phyloP scores from a whole-genome alignment of 1,284 basidiomycete genomes.

The Tylopilus sp. region DNA sequence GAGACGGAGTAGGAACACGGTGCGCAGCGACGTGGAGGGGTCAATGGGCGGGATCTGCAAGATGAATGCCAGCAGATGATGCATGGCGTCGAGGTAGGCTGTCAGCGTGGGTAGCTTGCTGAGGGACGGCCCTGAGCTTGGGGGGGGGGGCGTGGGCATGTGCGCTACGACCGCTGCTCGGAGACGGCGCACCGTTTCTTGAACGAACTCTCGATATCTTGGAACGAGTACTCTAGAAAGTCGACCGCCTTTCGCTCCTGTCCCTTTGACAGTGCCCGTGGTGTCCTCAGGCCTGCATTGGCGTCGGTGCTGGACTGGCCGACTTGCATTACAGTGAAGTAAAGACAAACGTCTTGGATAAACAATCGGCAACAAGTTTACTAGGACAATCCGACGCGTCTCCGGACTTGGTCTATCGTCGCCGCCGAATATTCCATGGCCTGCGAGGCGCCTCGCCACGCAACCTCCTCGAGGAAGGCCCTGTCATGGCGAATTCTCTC shows the following conservation, averaged over 20 bases:
- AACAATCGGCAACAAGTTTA: conserved; percentile 22
- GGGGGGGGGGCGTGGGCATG: background rate
- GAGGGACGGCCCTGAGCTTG: conserved; percentile 54
- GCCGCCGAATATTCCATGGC: conserved; percentile 58
- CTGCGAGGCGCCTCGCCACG: conserved; percentile 57
- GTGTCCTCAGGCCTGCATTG: no score
- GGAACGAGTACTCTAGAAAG: conserved; percentile 59
- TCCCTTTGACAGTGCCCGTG: conserved; percentile 36
- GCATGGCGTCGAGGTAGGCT: conserved; percentile 54
- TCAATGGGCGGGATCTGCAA: conserved; percentile 69
- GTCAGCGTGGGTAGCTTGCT: conserved; percentile 44
- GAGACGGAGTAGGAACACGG: conserved; percentile 61
- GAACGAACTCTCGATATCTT: conserved; percentile 60
- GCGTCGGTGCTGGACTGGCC: background rate
- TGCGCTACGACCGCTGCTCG: background rate
- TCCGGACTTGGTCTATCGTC: conserved; percentile 65
- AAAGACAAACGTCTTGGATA: conserved; percentile 1
- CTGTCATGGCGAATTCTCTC: conserved; percentile 59
- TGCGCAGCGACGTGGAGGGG: conserved; percentile 62
- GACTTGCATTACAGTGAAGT: background rate
- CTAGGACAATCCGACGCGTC: conserved; percentile 57
- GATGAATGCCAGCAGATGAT: conserved; percentile 53
- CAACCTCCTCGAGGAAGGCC: conserved; percentile 62
- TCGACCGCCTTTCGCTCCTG: conserved; percentile 64
- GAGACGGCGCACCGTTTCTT: conserved; percentile 60